These are phyloP conservation scores for Actinomucor elegans DNA, from an alignment of 371 early-diverging fungal genomes.

Conservation along the genomic window DNA sequence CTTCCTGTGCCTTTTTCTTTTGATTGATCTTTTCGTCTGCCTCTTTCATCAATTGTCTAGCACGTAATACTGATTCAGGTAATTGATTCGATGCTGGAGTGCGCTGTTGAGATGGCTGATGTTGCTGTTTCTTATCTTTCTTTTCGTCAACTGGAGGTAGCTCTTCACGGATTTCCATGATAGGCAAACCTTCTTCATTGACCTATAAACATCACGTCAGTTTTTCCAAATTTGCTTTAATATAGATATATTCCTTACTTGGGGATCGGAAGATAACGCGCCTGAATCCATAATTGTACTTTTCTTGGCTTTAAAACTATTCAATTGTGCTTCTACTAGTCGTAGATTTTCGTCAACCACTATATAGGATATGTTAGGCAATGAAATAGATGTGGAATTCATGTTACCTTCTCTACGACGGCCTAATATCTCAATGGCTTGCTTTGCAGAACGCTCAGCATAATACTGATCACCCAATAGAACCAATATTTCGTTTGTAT, in stretches of 20 bases:
- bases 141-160: conserved; percentile 36
- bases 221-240: neutral
- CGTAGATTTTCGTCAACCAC: conserved; percentile 64
- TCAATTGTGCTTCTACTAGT: conserved; percentile 53
- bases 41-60: conserved; percentile 26
- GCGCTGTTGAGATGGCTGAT: neutral
- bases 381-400: neutral
- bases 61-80: conserved; percentile 29
- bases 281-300: conserved; percentile 15
- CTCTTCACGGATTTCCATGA: conserved; percentile 86
- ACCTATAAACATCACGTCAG: conserved; percentile 25
- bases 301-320: conserved; percentile 39
- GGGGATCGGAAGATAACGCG: conserved; percentile 7
- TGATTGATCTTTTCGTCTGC: conserved; percentile 16
- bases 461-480: conserved; percentile 92
- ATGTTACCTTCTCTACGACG: conserved; percentile 66
- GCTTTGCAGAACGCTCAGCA: conserved; percentile 76
- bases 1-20: neutral
- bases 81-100: neutral
- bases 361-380: conserved; percentile 13
- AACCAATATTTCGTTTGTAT: conserved; percentile 88
- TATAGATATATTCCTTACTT: neutral
- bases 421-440: conserved; percentile 73
- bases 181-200: conserved; percentile 89
- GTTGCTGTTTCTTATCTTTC: conserved; percentile 9